Evolutionary conservation across 169 alveolate species (phyloP), one percentile per base, ranked within the genome.

Genomic region (Cryptosporidium canis): DNA sequence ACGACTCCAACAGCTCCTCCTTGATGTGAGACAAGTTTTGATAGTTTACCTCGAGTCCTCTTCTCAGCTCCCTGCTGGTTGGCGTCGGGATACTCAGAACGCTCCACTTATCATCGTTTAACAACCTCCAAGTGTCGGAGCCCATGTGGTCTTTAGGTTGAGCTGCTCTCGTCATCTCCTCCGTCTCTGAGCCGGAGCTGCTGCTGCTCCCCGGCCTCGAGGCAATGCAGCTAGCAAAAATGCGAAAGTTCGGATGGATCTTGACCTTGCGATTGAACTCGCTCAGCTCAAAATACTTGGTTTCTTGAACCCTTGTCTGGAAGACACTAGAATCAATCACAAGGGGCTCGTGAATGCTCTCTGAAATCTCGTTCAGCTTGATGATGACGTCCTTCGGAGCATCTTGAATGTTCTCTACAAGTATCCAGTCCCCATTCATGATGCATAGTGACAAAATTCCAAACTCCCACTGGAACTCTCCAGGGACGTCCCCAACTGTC

Each of bases 401-500:
- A 47, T 90, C 91, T 47, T 93, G 93, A 51, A 92, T 83, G 43
- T 92, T 85, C 56, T 94, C 97, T 47, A 94, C 83, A 11, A 94
- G 84, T 7, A 94, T 68, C 97, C 97, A 94, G 9, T 83, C 83
- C 0, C 97, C 97, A 33, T 66, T 66, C 2, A 68, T 87, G 90
- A 94, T 83, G 44, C 96, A 95, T 21, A 65, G 71, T 12, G 97
- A 39, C 18, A 94, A 82, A 1, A 94, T 70, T 21, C 97, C 97
- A 77, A 90, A 91, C 53, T 83, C 91, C 92, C 92, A 94, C 61
- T 82, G 90, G 67, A 94, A 94, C 47, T 90, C 93, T 18, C 95
- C 95, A 33, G 93, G 91, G 7, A 85, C 90, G 47, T 92, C 95
- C 9, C 92, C 92, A 48, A 92, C 83, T 61, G 92, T 84, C 96